Conservation (phyloP, 495 filamentous ascomycete species). For the Cercophora sp. region DNA sequence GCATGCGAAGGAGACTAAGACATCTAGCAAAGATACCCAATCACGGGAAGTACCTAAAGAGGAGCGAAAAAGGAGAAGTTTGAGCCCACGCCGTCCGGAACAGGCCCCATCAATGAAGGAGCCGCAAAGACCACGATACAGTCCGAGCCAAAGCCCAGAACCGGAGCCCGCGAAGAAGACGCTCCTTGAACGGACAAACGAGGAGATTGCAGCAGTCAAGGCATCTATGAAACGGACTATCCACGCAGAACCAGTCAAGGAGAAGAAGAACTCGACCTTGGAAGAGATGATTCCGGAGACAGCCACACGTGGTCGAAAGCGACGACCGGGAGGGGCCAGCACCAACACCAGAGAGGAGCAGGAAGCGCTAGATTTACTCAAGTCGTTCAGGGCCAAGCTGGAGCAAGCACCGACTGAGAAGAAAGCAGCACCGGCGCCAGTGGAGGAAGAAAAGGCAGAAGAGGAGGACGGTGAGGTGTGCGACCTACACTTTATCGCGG, state of each 20-base stretch:
- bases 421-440: slow-evolving; percentile 23
- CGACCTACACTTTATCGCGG: slow-evolving; percentile 87
- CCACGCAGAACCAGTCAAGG: slow-evolving; percentile 51
- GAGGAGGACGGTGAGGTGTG: slow-evolving; percentile 51
- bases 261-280: slow-evolving; percentile 61
- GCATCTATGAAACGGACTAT: slow-evolving; percentile 85
- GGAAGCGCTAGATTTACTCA: slow-evolving; percentile 61
- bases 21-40: no score
- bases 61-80: slow-evolving; percentile 23
- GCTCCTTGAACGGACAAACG: slow-evolving; percentile 67
- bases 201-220: slow-evolving; percentile 85
- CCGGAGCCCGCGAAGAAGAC: slow-evolving; percentile 45
- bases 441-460: slow-evolving; percentile 25
- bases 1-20: no score
- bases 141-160: slow-evolving; percentile 40
- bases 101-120: slow-evolving; percentile 18
- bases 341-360: slow-evolving; percentile 50
- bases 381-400: slow-evolving; percentile 74
- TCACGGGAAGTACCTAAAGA: no score
- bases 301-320: slow-evolving; percentile 74
- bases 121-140: slow-evolving; percentile 12
- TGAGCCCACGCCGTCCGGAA: slow-evolving; percentile 20
- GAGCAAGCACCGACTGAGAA: slow-evolving; percentile 55
- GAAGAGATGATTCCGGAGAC: slow-evolving; percentile 82
- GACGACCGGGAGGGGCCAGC: slow-evolving; percentile 52